Percentiles rank a stretch among this genome's conserved stretches.
phyloP scores from a whole-genome alignment of 768 basidiomycete species.

The Mycena alexandri region DNA sequence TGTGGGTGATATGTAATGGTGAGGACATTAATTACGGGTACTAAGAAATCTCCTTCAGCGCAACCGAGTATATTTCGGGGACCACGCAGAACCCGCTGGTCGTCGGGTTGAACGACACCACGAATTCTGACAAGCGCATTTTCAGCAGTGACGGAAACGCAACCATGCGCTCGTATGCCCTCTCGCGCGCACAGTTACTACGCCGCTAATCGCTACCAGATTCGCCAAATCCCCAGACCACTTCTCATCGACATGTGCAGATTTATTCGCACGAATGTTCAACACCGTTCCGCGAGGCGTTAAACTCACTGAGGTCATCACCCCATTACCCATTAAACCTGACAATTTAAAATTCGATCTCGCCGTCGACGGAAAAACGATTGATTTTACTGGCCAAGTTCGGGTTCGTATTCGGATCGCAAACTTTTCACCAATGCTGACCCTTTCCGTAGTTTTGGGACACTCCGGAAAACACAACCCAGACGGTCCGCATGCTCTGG shows the following conservation, averaged over 20 bases:
- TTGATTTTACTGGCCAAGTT: slow-evolving; percentile 9
- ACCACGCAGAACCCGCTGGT: too few species aligned
- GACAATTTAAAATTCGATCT: not conserved
- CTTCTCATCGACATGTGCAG: slow-evolving; percentile 8
- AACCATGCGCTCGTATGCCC: slow-evolving; percentile 47
- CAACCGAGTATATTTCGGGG: slow-evolving; percentile 51
- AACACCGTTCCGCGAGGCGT: slow-evolving; percentile 9
- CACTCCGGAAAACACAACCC: not conserved
- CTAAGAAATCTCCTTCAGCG: slow-evolving; percentile 36
- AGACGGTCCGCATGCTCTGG: slow-evolving; percentile 13
- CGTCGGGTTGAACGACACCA: too few species aligned
- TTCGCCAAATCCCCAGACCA: not conserved
- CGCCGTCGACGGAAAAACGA: not conserved
- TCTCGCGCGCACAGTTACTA: not conserved
- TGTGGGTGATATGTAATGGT: slow-evolving; percentile 1
- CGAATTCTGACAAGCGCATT: too few species aligned
- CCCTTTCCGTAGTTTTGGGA: slow-evolving; percentile 13
- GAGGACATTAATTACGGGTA: not conserved
- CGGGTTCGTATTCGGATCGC: not conserved
- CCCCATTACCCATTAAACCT: slow-evolving; percentile 9
- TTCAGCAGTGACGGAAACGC: slow-evolving; percentile 48
- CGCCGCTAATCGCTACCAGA: not conserved
- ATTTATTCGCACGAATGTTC: slow-evolving; percentile 12
- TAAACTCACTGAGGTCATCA: slow-evolving; percentile 15
- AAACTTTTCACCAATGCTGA: too few species aligned